These are phyloP conservation scores for Quercus alba DNA, from an alignment of 306 rosid genomes.

Conservation along the genomic window DNA sequence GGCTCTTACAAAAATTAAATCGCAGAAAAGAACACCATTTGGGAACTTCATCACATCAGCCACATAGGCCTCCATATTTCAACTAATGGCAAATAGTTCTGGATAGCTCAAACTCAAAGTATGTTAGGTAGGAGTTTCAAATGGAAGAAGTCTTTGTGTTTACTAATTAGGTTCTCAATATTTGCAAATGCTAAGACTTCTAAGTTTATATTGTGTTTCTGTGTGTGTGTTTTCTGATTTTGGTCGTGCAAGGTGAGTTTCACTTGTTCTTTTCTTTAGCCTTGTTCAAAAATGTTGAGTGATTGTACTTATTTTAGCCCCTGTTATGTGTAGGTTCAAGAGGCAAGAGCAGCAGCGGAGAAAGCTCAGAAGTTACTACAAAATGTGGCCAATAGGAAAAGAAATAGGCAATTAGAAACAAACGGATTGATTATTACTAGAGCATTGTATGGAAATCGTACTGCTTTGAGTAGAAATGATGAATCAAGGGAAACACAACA, in stretches of 20 bases:
- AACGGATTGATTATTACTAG: slow-evolving; percentile 70
- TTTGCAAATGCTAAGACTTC: not conserved
- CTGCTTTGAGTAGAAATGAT: slow-evolving; percentile 42
- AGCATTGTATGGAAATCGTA: slow-evolving; percentile 68
- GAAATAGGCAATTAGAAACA: slow-evolving; percentile 64
- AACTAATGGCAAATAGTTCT: too few species aligned
- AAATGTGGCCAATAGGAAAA: slow-evolving; percentile 87
- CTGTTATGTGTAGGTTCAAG: slow-evolving; percentile 50
- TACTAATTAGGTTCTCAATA: not conserved
- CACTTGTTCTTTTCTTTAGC: not conserved
- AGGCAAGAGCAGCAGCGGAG: slow-evolving; percentile 80
- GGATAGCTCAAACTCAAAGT: not conserved
- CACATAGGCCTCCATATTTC: too few species aligned
- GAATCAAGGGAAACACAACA: slow-evolving; percentile 44
- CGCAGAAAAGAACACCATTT: too few species aligned
- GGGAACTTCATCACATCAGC: too few species aligned
- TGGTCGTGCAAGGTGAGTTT: not conserved
- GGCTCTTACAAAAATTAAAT: too few species aligned
- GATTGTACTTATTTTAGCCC: not conserved
- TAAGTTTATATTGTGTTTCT: not conserved
- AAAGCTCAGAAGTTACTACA: slow-evolving; percentile 83
- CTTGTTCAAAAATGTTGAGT: not conserved
- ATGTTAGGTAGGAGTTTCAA: not conserved
- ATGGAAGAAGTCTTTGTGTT: not conserved
- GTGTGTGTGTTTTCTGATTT: not conserved